Conservation (phyloP, 176 grass and related monocot species). For the Eragrostis nindensis region DNA sequence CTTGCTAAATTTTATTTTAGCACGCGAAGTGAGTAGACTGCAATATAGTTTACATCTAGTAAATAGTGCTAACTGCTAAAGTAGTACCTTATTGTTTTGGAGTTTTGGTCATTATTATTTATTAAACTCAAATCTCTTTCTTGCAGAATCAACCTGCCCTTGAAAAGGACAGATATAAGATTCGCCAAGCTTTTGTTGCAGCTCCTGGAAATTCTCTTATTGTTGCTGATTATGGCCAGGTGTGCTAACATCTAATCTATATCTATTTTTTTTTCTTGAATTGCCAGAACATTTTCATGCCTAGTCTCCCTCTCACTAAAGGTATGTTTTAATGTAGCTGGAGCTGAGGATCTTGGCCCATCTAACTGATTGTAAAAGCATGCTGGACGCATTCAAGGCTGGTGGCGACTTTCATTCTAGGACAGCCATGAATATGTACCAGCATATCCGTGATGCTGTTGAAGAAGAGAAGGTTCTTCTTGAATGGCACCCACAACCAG, state of each 20-base stretch:
- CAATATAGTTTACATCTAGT: constrained; percentile 12
- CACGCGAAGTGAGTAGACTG: constrained; percentile 34
- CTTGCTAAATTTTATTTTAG: constrained; percentile 30
- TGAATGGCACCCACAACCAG: constrained; percentile 87
- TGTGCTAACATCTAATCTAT: constrained; percentile 43
- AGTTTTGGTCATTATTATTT: not conserved
- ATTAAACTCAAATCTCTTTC: constrained; percentile 14
- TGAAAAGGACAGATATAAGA: constrained; percentile 93
- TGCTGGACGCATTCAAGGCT: constrained; percentile 85
- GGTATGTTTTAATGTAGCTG: constrained; percentile 54
- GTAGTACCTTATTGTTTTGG: not conserved
- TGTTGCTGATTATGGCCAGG: constrained; percentile 96
- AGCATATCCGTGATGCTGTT: constrained; percentile 81
- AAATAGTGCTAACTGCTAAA: constrained; percentile 8
- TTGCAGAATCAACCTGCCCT: constrained; percentile 85
- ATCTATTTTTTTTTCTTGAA: constrained; percentile 4
- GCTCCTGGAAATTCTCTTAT: constrained; percentile 90
- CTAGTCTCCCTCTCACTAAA: constrained; percentile 25
- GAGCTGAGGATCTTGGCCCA: constrained; percentile 94
- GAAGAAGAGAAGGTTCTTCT: constrained; percentile 75
- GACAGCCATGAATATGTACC: constrained; percentile 96
- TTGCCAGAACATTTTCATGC: not conserved
- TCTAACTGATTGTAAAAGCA: constrained; percentile 85
- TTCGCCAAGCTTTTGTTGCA: constrained; percentile 90
- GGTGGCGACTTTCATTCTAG: constrained; percentile 95